These are phyloP conservation scores for Intubia oerlemansii DNA, from an alignment of 2,329 filamentous ascomycete species.

Conservation along the genomic window DNA sequence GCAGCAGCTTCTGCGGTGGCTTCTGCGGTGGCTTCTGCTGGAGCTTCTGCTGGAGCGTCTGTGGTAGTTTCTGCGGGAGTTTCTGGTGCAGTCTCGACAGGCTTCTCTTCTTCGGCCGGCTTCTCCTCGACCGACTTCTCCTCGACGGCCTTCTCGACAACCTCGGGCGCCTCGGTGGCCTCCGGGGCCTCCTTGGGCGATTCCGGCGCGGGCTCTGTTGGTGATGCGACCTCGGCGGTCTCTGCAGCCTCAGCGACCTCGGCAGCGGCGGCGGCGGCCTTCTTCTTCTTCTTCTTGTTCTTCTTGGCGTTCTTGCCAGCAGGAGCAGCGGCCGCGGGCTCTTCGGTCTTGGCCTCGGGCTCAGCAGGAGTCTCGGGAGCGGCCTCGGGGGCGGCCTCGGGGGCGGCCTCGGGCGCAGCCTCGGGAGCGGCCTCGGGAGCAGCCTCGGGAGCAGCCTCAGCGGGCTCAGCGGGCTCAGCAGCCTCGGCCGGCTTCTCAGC, in stretches of 20 bases:
- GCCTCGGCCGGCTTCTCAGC: background rate
- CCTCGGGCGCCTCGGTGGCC: background rate
- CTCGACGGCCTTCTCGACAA: background rate
- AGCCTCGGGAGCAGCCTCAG: too few relatives aligned
- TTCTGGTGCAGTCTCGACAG: slow-evolving; percentile 1
- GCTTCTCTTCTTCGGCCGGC: background rate
- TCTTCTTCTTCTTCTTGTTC: slow-evolving; percentile 6
- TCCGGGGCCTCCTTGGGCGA: slow-evolving; percentile 1
- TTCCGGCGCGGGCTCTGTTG: background rate
- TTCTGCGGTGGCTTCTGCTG: background rate
- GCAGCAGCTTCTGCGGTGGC: background rate
- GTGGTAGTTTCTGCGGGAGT: slow-evolving; percentile 1
- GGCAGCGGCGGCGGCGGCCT: background rate
- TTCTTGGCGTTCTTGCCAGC: slow-evolving; percentile 6
- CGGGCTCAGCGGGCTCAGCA: too few relatives aligned
- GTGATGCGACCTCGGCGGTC: background rate
- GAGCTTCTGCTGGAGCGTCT: slow-evolving; percentile 1
- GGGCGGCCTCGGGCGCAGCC: too few relatives aligned
- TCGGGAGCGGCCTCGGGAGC: too few relatives aligned
- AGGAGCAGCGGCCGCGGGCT: background rate
- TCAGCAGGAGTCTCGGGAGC: too few relatives aligned
- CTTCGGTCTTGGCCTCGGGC: background rate
- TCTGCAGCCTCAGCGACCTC: background rate
- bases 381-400: too few relatives aligned
- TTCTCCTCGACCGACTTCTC: background rate